A percentile compares a stretch with the other conserved stretches of the same genome.
These are phyloP conservation scores for Fomitopsis pinicola DNA, from an alignment of 1,284 basidiomycete species.

Conservation along the genomic window DNA sequence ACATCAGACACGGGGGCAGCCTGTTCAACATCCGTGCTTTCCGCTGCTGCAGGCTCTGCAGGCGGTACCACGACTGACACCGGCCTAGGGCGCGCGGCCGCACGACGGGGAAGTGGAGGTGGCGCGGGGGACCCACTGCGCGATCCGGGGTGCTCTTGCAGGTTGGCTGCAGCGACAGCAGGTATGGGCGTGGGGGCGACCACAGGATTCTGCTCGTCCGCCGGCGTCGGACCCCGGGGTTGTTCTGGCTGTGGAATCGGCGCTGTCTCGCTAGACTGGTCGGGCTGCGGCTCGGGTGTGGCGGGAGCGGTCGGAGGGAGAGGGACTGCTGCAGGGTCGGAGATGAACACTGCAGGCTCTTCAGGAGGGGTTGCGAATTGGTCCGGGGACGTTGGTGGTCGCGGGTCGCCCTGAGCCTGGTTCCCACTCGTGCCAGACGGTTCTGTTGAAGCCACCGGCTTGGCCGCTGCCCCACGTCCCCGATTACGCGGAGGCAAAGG, in stretches of 20 bases:
- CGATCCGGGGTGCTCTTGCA: conserved; percentile 12
- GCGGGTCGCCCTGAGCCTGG: not conserved
- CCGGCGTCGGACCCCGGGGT: not conserved
- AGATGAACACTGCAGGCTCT: conserved; percentile 17
- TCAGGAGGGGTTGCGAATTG: conserved; percentile 32
- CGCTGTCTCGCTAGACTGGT: not conserved
- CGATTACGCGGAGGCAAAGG: conserved; percentile 12
- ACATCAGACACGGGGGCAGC: not conserved
- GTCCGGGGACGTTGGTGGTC: conserved; percentile 18
- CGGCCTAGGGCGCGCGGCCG: conserved; percentile 35
- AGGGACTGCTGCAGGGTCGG: conserved; percentile 28
- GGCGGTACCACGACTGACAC: conserved; percentile 22
- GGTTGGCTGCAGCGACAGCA: not conserved
- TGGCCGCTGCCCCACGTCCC: not conserved
- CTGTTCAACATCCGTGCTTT: not conserved
- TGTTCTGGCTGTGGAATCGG: not conserved
- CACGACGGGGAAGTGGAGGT: conserved; percentile 54
- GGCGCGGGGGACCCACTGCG: conserved; percentile 30
- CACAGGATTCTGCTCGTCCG: not conserved
- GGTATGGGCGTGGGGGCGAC: conserved; percentile 3
- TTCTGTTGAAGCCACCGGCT: not conserved
- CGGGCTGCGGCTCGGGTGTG: conserved; percentile 9
- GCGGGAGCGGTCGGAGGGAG: conserved; percentile 37
- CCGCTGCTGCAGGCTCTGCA: not conserved
- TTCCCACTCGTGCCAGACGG: not conserved